Conservation (phyloP, 352 stramenopile genomes). For the Pythium brachiatum region DNA sequence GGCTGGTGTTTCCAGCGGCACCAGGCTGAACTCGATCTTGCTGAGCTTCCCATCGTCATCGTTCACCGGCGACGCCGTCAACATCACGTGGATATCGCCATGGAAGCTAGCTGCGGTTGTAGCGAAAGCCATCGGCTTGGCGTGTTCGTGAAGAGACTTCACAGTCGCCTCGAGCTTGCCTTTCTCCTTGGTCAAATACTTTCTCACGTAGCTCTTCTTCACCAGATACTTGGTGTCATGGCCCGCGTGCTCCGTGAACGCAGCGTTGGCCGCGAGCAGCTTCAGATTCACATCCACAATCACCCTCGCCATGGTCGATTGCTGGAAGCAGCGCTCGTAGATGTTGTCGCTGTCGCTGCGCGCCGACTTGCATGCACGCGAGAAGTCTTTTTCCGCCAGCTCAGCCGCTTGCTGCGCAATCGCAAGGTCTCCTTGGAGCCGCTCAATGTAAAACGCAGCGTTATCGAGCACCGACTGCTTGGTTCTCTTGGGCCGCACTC, state of each 20-base stretch:
- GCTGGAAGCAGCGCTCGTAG: slow-evolving; percentile 49
- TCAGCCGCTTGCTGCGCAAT: slow-evolving; percentile 29
- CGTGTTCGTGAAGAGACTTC: not conserved
- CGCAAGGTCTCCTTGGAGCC: slow-evolving; percentile 22
- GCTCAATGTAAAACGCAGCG: slow-evolving; percentile 20
- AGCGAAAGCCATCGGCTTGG: not conserved
- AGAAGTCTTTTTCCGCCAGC: slow-evolving; percentile 8
- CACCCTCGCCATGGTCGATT: slow-evolving; percentile 56
- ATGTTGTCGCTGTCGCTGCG: slow-evolving; percentile 28
- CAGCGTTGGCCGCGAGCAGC: slow-evolving; percentile 53
- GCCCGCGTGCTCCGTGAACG: slow-evolving; percentile 33
- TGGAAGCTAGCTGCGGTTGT: not conserved
- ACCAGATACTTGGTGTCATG: not conserved
- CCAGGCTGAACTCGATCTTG: not conserved
- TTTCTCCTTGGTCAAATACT: not conserved
- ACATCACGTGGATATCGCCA: not conserved
- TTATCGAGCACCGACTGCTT: slow-evolving; percentile 33
- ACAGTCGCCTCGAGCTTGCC: not conserved
- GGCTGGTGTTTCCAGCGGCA: not conserved
- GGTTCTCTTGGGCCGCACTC: slow-evolving; percentile 29
- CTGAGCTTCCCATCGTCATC: not conserved
- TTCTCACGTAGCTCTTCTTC: not conserved
- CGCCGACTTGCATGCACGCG: slow-evolving; percentile 11
- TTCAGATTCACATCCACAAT: slow-evolving; percentile 59
- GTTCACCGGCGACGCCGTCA: not conserved